Base-by-base conservation (phyloP, 805 yeast species). In the Sugiyamaella mastotermitis region DNA sequence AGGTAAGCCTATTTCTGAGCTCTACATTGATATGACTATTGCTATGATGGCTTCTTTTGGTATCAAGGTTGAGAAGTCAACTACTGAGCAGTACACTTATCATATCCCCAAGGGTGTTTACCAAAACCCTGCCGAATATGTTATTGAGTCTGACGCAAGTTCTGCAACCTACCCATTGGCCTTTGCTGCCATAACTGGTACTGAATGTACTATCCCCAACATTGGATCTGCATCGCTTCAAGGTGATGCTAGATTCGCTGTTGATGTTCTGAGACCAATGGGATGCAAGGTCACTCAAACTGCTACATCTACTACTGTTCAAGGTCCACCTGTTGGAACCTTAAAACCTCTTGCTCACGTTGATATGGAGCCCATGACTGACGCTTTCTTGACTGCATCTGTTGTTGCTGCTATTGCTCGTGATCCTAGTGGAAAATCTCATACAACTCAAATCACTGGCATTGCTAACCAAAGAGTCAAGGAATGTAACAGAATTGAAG, bases 291-390 rank as follows among this genome's bases (percentile, higher is more conserved):
- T 92, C 17, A 70, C 62, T 31, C 98, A 92, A 65, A 76, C 92
- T 2, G 81, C 72, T 1, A 77, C 83, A 1, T 78, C 94, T 2
- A 92, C 98, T 0, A 87, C 97, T 0, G 97, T 92, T 6, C 76
- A 80, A 29, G 97, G 97, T 33, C 96, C 97, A 4, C 68, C 82
- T 14, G 62, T 63, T 26, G 94, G 94, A 11, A 43, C 61, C 0
- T 69, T 92, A 48, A 73, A 69, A 52, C 84, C 94, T 5, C 66
- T 92, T 46, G 67, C 77, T 9, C 73, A 68, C 45, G 81, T 92
- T 40, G 97, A 92, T 58, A 92, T 92, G 98, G 98, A 92, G 64
- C 97, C 98, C 38, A 92, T 92, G 98, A 92, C 98, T 0, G 98
- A 92, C 62, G 98, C 98, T 0, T 92, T 92, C 59, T 68, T 92